Percentiles rank a stretch among this genome's conserved stretches.
These are phyloP conservation scores for Gnomoniopsis sp. DNA, from an alignment of 2,329 filamentous ascomycete species.

Conservation along the genomic window DNA sequence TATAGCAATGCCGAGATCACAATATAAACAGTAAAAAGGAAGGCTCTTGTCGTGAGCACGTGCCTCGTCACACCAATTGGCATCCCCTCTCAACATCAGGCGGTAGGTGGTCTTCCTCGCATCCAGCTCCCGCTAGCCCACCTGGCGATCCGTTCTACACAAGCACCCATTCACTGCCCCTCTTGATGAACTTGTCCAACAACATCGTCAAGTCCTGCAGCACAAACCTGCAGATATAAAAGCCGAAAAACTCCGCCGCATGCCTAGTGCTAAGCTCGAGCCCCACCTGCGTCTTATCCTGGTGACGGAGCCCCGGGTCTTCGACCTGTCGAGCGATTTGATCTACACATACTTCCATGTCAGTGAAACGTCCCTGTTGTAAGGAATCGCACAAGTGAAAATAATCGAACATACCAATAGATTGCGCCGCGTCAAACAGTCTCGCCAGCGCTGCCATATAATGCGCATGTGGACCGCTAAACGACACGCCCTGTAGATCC, in stretches of 20 bases:
- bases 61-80: too few species aligned
- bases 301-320: constrained; percentile 86
- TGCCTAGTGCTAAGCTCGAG: constrained; percentile 90
- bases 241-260: constrained; percentile 95
- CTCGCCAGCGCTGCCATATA: constrained; percentile 91
- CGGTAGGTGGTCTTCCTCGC: too few species aligned
- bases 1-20: too few species aligned
- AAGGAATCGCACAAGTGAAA: neutral
- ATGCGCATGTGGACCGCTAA: constrained; percentile 77
- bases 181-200: constrained; percentile 95
- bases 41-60: too few species aligned
- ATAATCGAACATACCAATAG: constrained; percentile 66
- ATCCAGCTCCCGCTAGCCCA: too few species aligned
- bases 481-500: constrained; percentile 65
- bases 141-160: constrained; percentile 20
- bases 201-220: constrained; percentile 77
- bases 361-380: neutral
- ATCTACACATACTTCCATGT: constrained; percentile 49
- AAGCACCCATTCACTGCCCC: constrained; percentile 89
- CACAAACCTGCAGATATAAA: constrained; percentile 95
- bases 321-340: constrained; percentile 95
- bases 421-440: constrained; percentile 89
- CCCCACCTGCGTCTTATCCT: constrained; percentile 90
- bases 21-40: too few species aligned
- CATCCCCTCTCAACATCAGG: too few species aligned